Base-by-base conservation (phyloP, 2,329 filamentous ascomycete genomes). In the Neofusicoccum parvum region DNA sequence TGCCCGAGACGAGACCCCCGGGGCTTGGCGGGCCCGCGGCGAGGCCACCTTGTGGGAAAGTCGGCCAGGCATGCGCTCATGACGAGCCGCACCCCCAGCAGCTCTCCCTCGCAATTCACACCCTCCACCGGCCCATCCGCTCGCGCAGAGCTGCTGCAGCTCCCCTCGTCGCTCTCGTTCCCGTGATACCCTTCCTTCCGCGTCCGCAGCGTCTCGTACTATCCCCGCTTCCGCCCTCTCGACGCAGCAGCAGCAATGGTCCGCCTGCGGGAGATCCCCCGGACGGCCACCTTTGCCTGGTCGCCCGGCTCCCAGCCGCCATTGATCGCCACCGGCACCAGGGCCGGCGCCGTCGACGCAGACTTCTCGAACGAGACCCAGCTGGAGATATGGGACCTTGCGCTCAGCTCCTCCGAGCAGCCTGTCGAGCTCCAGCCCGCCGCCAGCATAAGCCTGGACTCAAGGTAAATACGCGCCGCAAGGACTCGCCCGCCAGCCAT, bases 341-440 rank as follows among this genome's bases (percentile, higher is more conserved):
- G 94, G 72, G 94, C 95, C 68, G 95, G 95, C 69, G 95, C 95
- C 72, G 93, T 99, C 48, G 93, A 96, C 80, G 94, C 92, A 72
- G 94, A 98, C 79, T 99, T 99, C 81, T 98, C 95, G 34, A 95
- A 95, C 79, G 94, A 98, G 78, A 97, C 93, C 69, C 94, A 94
- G 81, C 83, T 99, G 66, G 95, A 99, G 83, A 85, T 99, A 67
- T 99, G 95, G 95, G 92, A 98, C 80, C 84, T 99, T 70, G 89
- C 88, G 75, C 85, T 98, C 70, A 92, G 96, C 78, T 88, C 88
- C 78, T 81, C 87, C 68, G 85, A 90, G 67, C 88, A 91, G 74
- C 89, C 88, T 64, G 84, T 92, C 63, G 95, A 98, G 82, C 88
- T 97, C 65, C 90, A 94, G 78, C 93, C 95, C 67, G 82, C 93